Evolutionary conservation across 1,139 yeast genomes (phyloP), one percentile per base, ranked within the genome.

Genomic region (Lodderomyces elongisporus): DNA sequence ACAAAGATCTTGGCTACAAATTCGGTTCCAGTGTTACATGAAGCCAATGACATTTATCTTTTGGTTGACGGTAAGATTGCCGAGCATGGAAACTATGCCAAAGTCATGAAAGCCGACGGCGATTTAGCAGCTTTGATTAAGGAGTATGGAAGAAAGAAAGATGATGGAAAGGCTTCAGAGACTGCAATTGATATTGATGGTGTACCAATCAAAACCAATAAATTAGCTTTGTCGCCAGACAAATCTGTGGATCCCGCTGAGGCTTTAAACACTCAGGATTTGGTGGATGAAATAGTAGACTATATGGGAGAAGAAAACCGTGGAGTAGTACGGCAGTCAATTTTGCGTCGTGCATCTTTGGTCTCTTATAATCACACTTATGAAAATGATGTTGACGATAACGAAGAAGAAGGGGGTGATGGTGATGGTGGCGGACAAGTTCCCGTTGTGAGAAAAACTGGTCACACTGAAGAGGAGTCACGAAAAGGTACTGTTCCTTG

Each of bases 131-230:
- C 43, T 14, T 46, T 62, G 28, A 47, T 62, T n/a, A 41, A 41
- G 12, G 62, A 58, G 36, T 56, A 52, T 41, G 62, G 60, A 6
- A 44, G 47, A 32, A 24, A 24, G 26, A 34, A 13, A 27, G 26
- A 21, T 10, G 33, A 25, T 23, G 35, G 39, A 17, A 70, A 72
- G 14, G 38, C 15, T 3, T 16, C 22, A 17, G 33, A 28, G 14
- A 37, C 35, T 16, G 27, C 50, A 23, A 71, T 61, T 30, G 76
- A 69, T 29, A 65, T 65, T 28, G 67, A 60, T 10, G 69, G 59
- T 17, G 67, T 73, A 24, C 35, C 61, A 1, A 51, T 52, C 35
- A 47, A 22, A 43, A 48, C 23, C 39, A 49, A 2, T 47, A 44
- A 1, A 44, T 46, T 18, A 9, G 14, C n/a, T n/a, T 14, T 3